Percentiles rank a stretch among this genome's conserved stretches.
These are phyloP conservation scores for Aschersonia sp. DNA, from an alignment of 2,329 filamentous ascomycete species.

Conservation along the genomic window DNA sequence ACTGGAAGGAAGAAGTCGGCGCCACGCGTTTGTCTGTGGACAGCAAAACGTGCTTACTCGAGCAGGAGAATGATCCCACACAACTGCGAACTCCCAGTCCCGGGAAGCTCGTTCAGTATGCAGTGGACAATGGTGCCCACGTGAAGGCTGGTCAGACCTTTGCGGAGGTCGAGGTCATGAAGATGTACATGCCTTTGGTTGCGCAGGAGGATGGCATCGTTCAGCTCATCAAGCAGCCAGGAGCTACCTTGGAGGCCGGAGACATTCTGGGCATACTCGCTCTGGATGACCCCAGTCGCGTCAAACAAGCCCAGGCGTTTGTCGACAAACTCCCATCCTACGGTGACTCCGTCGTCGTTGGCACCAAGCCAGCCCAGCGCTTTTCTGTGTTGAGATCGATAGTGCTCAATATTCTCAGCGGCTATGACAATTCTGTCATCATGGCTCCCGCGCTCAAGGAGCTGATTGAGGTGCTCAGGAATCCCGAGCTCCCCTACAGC, in stretches of 20 bases:
- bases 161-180: conserved; percentile 99
- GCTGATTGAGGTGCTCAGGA: conserved; percentile 76
- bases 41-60: conserved; percentile 92
- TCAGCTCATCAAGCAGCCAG: conserved; percentile 97
- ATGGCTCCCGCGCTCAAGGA: conserved; percentile 80
- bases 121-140: conserved; percentile 88
- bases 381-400: conserved; percentile 66
- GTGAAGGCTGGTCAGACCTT: conserved; percentile 85
- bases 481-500: conserved; percentile 84
- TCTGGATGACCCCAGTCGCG: conserved; percentile 85
- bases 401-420: conserved; percentile 74
- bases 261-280: conserved; percentile 97
- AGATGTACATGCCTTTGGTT: conserved; percentile 99
- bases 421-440: conserved; percentile 95
- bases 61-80: conserved; percentile 98
- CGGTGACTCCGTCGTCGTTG: conserved; percentile 73
- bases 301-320: conserved; percentile 94
- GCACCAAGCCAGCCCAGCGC: conserved; percentile 80
- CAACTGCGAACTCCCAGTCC: conserved; percentile 90
- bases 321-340: conserved; percentile 78
- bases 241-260: conserved; percentile 91
- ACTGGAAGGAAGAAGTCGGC: conserved; percentile 98
- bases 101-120: conserved; percentile 96
- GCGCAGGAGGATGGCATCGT: conserved; percentile 92
- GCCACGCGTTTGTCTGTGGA: conserved; percentile 93